Conservation (phyloP, 31 red algal genomes). For the Asparagopsis taxiformis region DNA sequence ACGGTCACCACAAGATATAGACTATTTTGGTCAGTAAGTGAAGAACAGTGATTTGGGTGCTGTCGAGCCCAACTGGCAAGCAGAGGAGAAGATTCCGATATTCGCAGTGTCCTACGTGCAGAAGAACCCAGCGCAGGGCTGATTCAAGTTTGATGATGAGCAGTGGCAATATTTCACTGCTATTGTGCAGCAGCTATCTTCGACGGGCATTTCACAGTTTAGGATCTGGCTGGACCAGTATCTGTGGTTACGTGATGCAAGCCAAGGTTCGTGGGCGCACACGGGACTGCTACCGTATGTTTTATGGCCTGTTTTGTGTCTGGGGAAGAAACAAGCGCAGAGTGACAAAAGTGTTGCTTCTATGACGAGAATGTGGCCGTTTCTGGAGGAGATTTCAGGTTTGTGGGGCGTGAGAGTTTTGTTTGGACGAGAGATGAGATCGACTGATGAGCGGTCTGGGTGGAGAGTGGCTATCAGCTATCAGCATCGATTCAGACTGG, state of each 20-base stretch:
- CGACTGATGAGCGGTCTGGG: background rate
- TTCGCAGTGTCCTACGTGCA: conserved; percentile 42
- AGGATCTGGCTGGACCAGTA: conserved; percentile 52
- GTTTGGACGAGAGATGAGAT: conserved; percentile 14
- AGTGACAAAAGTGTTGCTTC: conserved; percentile 13
- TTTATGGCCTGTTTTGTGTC: conserved; percentile 38
- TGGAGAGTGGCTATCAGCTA: background rate
- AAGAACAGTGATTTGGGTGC: conserved; percentile 6
- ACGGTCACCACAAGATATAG: background rate
- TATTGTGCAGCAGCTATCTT: conserved; percentile 5
- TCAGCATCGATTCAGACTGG: conserved; percentile 15
- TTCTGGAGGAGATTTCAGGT: conserved; percentile 36
- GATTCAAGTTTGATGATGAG: conserved; percentile 12
- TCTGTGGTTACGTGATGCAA: conserved; percentile 45
- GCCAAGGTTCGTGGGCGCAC: conserved; percentile 33
- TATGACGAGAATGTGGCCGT: conserved; percentile 26
- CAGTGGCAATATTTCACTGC: conserved; percentile 27
- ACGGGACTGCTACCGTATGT: conserved; percentile 42
- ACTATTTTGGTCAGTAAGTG: conserved; percentile 26
- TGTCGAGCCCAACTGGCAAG: conserved; percentile 10
- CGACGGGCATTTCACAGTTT: conserved; percentile 3
- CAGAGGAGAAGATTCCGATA: conserved; percentile 22
- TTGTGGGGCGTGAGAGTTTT: conserved; percentile 35
- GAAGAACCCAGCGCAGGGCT: background rate
- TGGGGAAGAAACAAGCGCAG: conserved; percentile 5